Evolutionary conservation across 1,284 basidiomycete species (phyloP), one percentile per base, ranked within the genome.

Genomic region (Ganoderma lucidum): DNA sequence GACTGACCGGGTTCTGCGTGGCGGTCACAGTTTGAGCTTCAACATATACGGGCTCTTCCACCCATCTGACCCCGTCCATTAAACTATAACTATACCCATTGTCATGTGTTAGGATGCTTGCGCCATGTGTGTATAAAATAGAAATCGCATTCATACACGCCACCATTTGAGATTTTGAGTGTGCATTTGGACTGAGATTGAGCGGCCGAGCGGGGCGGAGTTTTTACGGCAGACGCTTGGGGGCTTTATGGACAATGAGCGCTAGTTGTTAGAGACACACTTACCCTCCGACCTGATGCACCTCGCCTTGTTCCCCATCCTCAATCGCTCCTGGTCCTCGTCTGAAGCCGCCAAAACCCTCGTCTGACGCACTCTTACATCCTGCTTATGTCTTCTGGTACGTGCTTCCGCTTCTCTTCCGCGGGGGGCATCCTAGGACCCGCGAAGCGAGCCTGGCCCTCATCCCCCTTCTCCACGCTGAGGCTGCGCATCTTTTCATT

Each of bases 41-140:
- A 95, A 95, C 76, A 88, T 95, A 65, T 92, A 93, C 76, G 82
- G 88, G 67, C 83, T 92, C 9, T 71, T 87, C 32, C 74, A 86
- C 63, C 71, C 74, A 28, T 62, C 71, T 30, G 65, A 68, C 30
- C 75, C 70, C 42, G 64, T 69, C 59, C 76, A 77, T 55, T 78
- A 73, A 53, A 61, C n/a, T 70, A 45, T n/a, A 53, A 61, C n/a
- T 70, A 45, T n/a, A 62, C 23, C 28, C 9, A 28, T 42, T 62
- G 28, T 60, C 39, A 32, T 32, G 44, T 45, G 42, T 28, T 10
- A 8, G 32, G 19, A 39, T 64, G 42, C 59, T 32, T 30, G 15
- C 4, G 12, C 53, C 39, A 56, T 32, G 10, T 58, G 58, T 32
- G 32, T 68, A 58, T 68, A 64, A 44, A 44, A 63, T 58, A 58